Evolutionary conservation across 1,284 basidiomycete genomes (phyloP), one percentile per base, ranked within the genome.

Genomic region (Apiotrichum domesticum): DNA sequence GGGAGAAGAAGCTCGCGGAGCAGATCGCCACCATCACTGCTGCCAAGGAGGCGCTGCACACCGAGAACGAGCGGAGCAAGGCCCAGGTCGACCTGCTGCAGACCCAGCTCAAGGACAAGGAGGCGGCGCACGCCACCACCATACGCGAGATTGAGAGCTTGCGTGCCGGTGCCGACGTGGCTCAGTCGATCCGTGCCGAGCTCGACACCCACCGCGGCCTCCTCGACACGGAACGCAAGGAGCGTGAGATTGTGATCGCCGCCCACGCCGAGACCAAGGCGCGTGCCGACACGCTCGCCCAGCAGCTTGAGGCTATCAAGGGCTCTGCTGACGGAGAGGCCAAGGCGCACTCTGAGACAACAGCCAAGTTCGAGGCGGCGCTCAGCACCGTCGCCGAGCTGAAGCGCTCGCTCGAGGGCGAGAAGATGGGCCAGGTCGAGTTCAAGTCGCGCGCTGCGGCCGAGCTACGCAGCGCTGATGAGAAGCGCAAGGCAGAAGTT

Each of bases 141-240:
- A 42, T 3, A 46, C 55, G n/a, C 46, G 57, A 64, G 34, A 32
- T 69, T n/a, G 51, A 62, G 4, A 52, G 56, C 1, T 56, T 61
- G 14, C 61, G 64, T 4, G 60, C 57, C 3, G 60, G 61, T 0
- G 63, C 65, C 14, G 61, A 61, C 21, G 51, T 58, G 2, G 39
- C 63, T 2, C 55, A 58, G 46, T 58, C 57, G 0, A 37, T 62
- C n/a, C 52, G 42, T 8, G 41, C 52, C 29, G 60, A 58, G 35
- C 55, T 62, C 21, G 56, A 58, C 3, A 44, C 35, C 21, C 47
- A 52, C 15, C 54, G 54, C 41, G 13, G 15, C 13, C 41, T 44
- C 4, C 48, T 61, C 32, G 55, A 51, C 15, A 52, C 15, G 29
- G 35, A 37, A 44, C 47, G 45, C 49, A 57, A 46, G 29, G 51